phyloP scores from a whole-genome alignment of 1,284 basidiomycete genomes.

The Apiotrichum domesticum region DNA sequence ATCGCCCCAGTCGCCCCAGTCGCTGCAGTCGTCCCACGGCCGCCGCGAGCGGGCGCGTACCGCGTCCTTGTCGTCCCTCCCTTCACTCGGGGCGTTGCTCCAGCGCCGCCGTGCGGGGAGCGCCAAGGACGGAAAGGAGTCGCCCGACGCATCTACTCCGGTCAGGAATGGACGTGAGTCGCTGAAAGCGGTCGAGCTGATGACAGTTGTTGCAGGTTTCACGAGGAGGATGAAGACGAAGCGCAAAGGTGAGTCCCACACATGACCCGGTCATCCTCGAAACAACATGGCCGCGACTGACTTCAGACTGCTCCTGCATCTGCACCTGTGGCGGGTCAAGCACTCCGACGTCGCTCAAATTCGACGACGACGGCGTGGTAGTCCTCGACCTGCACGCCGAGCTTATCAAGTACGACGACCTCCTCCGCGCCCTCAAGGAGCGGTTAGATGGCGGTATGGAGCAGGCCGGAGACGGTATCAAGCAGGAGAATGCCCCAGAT shows the following conservation, averaged over 20 bases:
- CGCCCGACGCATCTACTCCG: not conserved
- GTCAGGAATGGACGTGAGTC: not conserved
- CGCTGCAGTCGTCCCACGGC: too few species aligned
- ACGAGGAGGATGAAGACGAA: not conserved
- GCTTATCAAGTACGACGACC: slow-evolving; percentile 1
- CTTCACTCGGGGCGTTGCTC: not conserved
- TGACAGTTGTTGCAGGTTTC: not conserved
- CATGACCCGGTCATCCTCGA: not conserved
- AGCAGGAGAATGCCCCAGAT: not conserved
- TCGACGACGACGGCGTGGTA: slow-evolving; percentile 1
- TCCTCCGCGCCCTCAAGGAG: not conserved
- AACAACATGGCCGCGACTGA: not conserved
- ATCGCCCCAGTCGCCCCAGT: too few species aligned
- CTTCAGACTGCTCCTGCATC: not conserved
- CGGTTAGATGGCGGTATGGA: not conserved
- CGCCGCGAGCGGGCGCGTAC: too few species aligned
- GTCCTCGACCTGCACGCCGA: slow-evolving; percentile 1
- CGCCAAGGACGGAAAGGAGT: not conserved
- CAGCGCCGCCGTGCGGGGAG: not conserved
- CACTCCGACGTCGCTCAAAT: not conserved
- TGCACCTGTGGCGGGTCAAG: not conserved
- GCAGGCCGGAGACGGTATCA: not conserved
- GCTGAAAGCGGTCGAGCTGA: too few species aligned
- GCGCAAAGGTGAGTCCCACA: not conserved
- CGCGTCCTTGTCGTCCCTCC: not conserved